Percentiles rank a stretch among this genome's conserved stretches.
These are phyloP conservation scores for Candida oleophila DNA, from an alignment of 805 yeast species.

Conservation along the genomic window DNA sequence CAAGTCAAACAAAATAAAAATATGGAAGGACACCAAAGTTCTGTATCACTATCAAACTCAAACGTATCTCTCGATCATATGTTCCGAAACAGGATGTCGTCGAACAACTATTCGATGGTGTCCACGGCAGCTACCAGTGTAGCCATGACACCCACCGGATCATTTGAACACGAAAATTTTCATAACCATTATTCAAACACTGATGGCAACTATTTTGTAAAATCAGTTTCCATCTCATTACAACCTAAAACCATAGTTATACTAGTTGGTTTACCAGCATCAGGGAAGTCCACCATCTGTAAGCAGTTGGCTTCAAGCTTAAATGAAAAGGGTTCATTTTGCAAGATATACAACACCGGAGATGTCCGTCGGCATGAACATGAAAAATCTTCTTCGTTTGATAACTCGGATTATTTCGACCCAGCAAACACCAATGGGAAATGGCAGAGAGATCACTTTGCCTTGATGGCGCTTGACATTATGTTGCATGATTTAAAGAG, in stretches of 20 bases:
- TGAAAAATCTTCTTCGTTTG: constrained; percentile 20
- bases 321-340: constrained; percentile 23
- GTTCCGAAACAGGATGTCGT: not conserved
- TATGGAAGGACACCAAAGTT: not conserved
- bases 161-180: constrained; percentile 4
- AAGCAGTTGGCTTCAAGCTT: constrained; percentile 30
- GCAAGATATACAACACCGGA: constrained; percentile 50
- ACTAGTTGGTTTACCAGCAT: constrained; percentile 42
- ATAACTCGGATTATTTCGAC: constrained; percentile 37
- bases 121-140: constrained; percentile 13
- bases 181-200: not conserved
- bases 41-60: not conserved
- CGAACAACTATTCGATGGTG: not conserved
- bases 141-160: constrained; percentile 16
- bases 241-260: constrained; percentile 23
- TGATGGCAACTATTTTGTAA: not conserved
- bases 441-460: constrained; percentile 35
- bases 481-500: constrained; percentile 29
- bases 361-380: constrained; percentile 40
- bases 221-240: constrained; percentile 9
- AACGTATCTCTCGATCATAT: not conserved
- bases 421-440: constrained; percentile 30
- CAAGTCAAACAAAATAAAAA: not conserved
- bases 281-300: constrained; percentile 40
- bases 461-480: constrained; percentile 30